phyloP scores from a whole-genome alignment of 805 yeast genomes.

The Yamadazyma kitorensis region DNA sequence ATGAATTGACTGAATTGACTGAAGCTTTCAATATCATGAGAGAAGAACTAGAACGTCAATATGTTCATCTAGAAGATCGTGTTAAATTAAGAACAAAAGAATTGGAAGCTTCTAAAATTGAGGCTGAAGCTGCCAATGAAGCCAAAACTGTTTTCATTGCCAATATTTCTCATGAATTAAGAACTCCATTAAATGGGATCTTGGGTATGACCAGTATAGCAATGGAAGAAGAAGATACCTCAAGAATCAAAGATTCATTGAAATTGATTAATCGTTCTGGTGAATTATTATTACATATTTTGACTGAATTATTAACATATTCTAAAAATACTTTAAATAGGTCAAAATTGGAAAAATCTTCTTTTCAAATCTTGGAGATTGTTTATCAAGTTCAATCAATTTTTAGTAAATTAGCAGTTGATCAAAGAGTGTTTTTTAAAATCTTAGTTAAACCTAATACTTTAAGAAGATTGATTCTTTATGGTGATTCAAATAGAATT shows the following conservation, averaged over 20 bases:
- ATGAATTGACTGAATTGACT: slow-evolving; percentile 84
- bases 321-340: slow-evolving; percentile 88
- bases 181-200: slow-evolving; percentile 95
- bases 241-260: slow-evolving; percentile 68
- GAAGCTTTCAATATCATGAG: slow-evolving; percentile 92
- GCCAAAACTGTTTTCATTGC: slow-evolving; percentile 67
- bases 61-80: slow-evolving; percentile 80
- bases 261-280: slow-evolving; percentile 88
- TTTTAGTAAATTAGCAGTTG: slow-evolving; percentile 75
- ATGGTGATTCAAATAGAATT: slow-evolving; percentile 88
- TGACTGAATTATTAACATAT: slow-evolving; percentile 87
- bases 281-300: slow-evolving; percentile 79
- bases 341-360: slow-evolving; percentile 77
- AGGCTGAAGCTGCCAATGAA: slow-evolving; percentile 93
- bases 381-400: slow-evolving; percentile 83
- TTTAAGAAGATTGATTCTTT: slow-evolving; percentile 60
- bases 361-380: slow-evolving; percentile 76
- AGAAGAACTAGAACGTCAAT: slow-evolving; percentile 80
- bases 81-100: slow-evolving; percentile 84
- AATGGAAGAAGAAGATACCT: slow-evolving; percentile 75
- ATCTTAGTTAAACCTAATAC: slow-evolving; percentile 62
- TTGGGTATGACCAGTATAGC: slow-evolving; percentile 94
- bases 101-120: slow-evolving; percentile 80
- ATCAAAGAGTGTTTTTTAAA: slow-evolving; percentile 67
- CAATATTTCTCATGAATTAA: slow-evolving; percentile 55